These are phyloP conservation scores for Aspergillus sp. DNA, from an alignment of 2,329 filamentous ascomycete genomes.

Conservation along the genomic window DNA sequence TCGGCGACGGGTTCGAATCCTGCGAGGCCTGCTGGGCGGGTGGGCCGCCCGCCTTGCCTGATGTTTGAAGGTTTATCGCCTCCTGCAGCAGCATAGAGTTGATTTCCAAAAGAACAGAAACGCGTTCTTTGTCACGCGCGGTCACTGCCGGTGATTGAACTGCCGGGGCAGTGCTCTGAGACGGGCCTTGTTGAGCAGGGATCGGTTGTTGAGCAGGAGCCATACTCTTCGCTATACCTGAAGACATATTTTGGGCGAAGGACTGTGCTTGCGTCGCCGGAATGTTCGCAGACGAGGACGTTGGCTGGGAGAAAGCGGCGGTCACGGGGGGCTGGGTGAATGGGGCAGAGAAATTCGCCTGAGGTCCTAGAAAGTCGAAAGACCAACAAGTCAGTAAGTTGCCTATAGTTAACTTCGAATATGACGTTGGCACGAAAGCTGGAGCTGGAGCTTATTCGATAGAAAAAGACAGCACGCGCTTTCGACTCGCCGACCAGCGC, in stretches of 20 bases:
- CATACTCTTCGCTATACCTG: constrained; percentile 35
- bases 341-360: constrained; percentile 36
- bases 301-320: constrained; percentile 32
- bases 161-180: constrained; percentile 23
- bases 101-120: constrained; percentile 47
- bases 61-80: constrained; percentile 46
- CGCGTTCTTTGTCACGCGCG: constrained; percentile 47
- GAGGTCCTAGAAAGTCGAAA: constrained; percentile 30
- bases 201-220: constrained; percentile 29
- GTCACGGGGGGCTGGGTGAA: constrained; percentile 34
- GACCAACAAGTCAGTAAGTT: constrained; percentile 22
- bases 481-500: not conserved
- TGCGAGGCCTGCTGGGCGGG: constrained; percentile 27
- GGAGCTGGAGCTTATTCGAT: not conserved
- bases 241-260: constrained; percentile 37
- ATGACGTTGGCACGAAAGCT: constrained; percentile 1
- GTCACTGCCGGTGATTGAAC: constrained; percentile 32
- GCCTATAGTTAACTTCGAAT: constrained; percentile 11
- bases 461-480: not conserved
- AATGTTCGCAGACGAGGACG: constrained; percentile 25
- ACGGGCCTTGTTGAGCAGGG: constrained; percentile 18
- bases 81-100: constrained; percentile 50
- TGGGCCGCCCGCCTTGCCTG: constrained; percentile 43
- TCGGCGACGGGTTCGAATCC: constrained; percentile 35
- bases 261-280: constrained; percentile 33